A percentile compares a stretch with the other conserved stretches of the same genome.
Conservation (phyloP, 148 eudicot genomes). For the Arctostaphylos glauca region DNA sequence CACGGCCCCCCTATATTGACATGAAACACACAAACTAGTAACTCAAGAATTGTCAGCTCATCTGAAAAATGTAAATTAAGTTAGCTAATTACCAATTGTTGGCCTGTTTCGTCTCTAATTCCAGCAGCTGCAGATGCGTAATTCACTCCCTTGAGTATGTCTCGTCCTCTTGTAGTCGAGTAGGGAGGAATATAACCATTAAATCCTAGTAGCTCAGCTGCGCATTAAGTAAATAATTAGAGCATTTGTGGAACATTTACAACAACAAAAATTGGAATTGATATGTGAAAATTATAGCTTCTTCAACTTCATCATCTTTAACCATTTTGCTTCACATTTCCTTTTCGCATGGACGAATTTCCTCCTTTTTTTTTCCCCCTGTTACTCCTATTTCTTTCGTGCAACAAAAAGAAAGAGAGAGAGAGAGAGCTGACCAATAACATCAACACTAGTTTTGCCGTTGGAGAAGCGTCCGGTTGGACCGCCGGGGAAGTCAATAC, state of each 20-base stretch:
- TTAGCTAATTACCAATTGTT: conserved; percentile 37
- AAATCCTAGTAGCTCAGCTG: conserved; percentile 51
- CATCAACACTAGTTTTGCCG: conserved; percentile 65
- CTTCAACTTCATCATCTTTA: too few relatives aligned
- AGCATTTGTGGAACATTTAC: neutral
- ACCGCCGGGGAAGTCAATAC: conserved; percentile 63
- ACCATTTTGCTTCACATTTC: too few relatives aligned
- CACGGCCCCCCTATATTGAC: conserved; percentile 15
- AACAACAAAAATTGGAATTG: too few relatives aligned
- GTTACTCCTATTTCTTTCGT: too few relatives aligned
- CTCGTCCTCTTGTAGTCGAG: conserved; percentile 33
- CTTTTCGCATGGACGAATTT: too few relatives aligned
- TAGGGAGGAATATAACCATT: conserved; percentile 37
- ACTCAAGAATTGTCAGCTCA: neutral
- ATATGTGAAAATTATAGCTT: too few relatives aligned
- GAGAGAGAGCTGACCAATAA: conserved; percentile 38
- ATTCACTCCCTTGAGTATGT: conserved; percentile 44
- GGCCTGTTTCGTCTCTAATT: conserved; percentile 61
- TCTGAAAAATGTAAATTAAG: neutral
- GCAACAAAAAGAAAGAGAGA: neutral
- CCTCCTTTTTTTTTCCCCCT: too few relatives aligned
- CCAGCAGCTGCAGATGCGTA: conserved; percentile 72
- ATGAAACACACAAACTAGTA: neutral
- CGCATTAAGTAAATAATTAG: neutral
- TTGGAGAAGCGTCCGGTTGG: conserved; percentile 70